These are phyloP conservation scores for Penicillium occitanis DNA, from an alignment of 2,329 filamentous ascomycete species.

Conservation along the genomic window DNA sequence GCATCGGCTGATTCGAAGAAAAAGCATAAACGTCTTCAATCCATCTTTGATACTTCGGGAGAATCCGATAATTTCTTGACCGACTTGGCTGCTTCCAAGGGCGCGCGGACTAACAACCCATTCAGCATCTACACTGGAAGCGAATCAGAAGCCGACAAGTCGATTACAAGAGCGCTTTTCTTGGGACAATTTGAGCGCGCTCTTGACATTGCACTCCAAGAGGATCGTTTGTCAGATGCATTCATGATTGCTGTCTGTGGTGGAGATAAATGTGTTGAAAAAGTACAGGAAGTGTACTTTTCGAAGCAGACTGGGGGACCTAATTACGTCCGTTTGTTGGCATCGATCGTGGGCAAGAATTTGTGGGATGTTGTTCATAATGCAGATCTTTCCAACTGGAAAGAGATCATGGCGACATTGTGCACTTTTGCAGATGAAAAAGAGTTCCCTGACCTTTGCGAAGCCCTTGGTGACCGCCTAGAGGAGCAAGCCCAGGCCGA, in stretches of 20 bases:
- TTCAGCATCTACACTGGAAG: slow-evolving; percentile 84
- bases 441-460: slow-evolving; percentile 93
- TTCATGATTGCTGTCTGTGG: slow-evolving; percentile 98
- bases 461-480: slow-evolving; percentile 88
- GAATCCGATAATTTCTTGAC: slow-evolving; percentile 85
- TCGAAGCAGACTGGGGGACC: slow-evolving; percentile 77
- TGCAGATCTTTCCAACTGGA: slow-evolving; percentile 89
- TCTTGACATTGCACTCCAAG: slow-evolving; percentile 81
- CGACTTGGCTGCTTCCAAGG: slow-evolving; percentile 81
- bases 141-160: slow-evolving; percentile 81
- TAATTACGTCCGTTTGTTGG: slow-evolving; percentile 86
- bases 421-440: slow-evolving; percentile 91
- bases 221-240: slow-evolving; percentile 89
- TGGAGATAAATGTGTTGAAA: slow-evolving; percentile 88
- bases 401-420: slow-evolving; percentile 90
- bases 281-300: slow-evolving; percentile 88
- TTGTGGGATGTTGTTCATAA: slow-evolving; percentile 98
- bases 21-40: slow-evolving; percentile 66
- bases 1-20: slow-evolving; percentile 48
- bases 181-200: slow-evolving; percentile 88
- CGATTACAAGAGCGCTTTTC: slow-evolving; percentile 83
- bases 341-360: slow-evolving; percentile 92
- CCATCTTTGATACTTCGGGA: slow-evolving; percentile 73
- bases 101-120: slow-evolving; percentile 87
- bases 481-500: slow-evolving; percentile 62